Base-by-base conservation (phyloP, 495 filamentous ascomycete species). In the Daldinia grandis region DNA sequence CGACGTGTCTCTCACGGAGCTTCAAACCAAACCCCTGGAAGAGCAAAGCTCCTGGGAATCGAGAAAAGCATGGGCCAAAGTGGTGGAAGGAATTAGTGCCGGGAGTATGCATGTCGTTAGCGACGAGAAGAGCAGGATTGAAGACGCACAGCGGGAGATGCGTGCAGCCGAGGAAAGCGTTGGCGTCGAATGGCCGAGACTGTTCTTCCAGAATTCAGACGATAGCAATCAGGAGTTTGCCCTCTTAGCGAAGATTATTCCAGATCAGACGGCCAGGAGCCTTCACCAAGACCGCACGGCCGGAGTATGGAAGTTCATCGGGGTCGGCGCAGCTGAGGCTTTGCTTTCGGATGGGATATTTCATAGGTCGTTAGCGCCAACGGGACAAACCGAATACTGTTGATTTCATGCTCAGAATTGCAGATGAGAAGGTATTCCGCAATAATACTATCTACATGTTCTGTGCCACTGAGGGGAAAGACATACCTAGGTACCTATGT, bases 91-190 rank as follows among this genome's bases (percentile, higher is more conserved):
- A 12, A 57, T 37, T 9, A 6, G 54, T 24, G 40, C 33, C 17
- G 82, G 80, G 2, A 74, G 83, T 62, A 81, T 83, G 81, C 62
- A 78, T 33, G 44, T 38, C 19, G 74, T 78, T 17, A 28, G 68
- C 38, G 53, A 63, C 5, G 78, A 81, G 66, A 83, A 83, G 78
- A 71, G 67, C 10, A 63, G 50, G 69, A 70, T 83, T 12, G 79
- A 81, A 74, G 71, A 81, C 70, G 78, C 77, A 17, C 80, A 82
- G 74, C 65, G 90, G 17, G 85, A 87, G 24, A 82, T 89, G 84
- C 88, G 91, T 78, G 82, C 83, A 33, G 85, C 83, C 61, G 88
- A 90, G 76, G 25, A 51, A 56, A 38, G 86, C 53, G 85, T 87
- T 74, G 85, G 82, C 57, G 38, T 81, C 57, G 85, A 88, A 75